Evolutionary conservation across 805 yeast species (phyloP).

Genomic region (Cyberlindnera lachancei): DNA sequence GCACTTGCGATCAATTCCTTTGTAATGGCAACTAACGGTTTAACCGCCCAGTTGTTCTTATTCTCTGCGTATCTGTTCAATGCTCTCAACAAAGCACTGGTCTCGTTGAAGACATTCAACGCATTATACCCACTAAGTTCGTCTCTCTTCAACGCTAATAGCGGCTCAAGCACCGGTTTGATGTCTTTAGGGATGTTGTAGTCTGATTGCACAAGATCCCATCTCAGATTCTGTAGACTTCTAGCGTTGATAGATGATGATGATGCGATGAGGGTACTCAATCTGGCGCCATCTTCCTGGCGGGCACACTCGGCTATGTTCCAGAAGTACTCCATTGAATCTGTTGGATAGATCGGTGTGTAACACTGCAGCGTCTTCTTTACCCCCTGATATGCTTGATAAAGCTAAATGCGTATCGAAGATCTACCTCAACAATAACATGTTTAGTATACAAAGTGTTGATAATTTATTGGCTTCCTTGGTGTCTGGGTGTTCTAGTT

Average conservation of each 20-base stretch:
- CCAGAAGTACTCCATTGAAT: constrained; percentile 1
- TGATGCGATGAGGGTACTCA: too few relatives aligned
- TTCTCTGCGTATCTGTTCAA: constrained; percentile 47
- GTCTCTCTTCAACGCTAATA: constrained; percentile 13
- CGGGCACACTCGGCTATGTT: neutral
- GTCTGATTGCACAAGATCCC: neutral
- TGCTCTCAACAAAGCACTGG: constrained; percentile 35
- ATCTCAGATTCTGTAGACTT: too few relatives aligned
- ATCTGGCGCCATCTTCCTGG: constrained; percentile 2
- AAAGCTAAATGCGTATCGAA: too few relatives aligned
- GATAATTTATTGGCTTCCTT: too few relatives aligned
- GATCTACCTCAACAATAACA: too few relatives aligned
- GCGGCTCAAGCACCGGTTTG: constrained; percentile 8
- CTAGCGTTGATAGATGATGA: too few relatives aligned
- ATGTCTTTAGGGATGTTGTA: constrained; percentile 4
- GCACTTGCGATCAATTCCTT: constrained; percentile 29
- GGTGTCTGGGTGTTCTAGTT: neutral
- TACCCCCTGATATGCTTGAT: neutral
- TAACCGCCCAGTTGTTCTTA: constrained; percentile 46
- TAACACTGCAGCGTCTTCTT: too few relatives aligned
- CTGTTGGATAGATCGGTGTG: too few relatives aligned
- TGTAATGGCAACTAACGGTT: constrained; percentile 33
- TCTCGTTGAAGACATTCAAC: constrained; percentile 21
- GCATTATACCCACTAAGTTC: constrained; percentile 20
- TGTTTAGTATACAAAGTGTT: too few relatives aligned